Evolutionary conservation across 345 rosid genomes (phyloP).

Genomic region (Gossypium raimondii): DNA sequence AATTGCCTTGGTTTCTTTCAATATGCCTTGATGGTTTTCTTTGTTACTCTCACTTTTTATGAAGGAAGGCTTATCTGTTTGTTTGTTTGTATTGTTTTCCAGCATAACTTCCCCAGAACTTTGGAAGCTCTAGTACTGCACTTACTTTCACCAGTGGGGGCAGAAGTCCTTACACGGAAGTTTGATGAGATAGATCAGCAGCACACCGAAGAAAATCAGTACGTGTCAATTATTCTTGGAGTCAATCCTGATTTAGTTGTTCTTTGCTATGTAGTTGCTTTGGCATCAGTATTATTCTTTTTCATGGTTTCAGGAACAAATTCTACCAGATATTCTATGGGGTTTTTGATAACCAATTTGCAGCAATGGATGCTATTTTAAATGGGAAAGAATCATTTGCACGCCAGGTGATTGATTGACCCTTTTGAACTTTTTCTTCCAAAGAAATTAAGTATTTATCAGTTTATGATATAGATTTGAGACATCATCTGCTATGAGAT

Average conservation of each 20-base stretch:
- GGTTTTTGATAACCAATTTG: slow-evolving; percentile 77
- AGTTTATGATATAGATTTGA: background rate
- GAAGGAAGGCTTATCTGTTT: slow-evolving; percentile 8
- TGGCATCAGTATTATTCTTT: slow-evolving; percentile 14
- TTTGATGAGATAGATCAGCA: slow-evolving; percentile 79
- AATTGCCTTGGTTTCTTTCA: background rate
- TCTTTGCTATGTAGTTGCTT: slow-evolving; percentile 10
- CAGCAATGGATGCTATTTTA: slow-evolving; percentile 82
- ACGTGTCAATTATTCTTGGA: slow-evolving; percentile 13
- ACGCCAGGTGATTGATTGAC: slow-evolving; percentile 45
- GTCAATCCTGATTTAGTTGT: slow-evolving; percentile 7
- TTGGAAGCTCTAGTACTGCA: slow-evolving; percentile 79
- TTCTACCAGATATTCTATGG: slow-evolving; percentile 71
- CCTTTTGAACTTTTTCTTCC: slow-evolving; percentile 7
- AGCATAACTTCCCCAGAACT: slow-evolving; percentile 86
- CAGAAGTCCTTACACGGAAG: slow-evolving; percentile 75
- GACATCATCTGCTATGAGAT: background rate
- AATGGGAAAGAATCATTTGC: slow-evolving; percentile 75
- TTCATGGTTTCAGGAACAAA: slow-evolving; percentile 51
- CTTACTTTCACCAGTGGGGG: slow-evolving; percentile 77
- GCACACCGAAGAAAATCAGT: slow-evolving; percentile 54
- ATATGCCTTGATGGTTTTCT: background rate
- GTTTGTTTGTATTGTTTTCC: slow-evolving; percentile 26
- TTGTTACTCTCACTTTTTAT: slow-evolving; percentile 7
- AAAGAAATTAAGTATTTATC: slow-evolving; percentile 3